Percentiles rank a stretch among this genome's conserved stretches.
These are phyloP conservation scores for Lasiosphaeria hispida DNA, from an alignment of 495 filamentous ascomycete genomes.

Conservation along the genomic window DNA sequence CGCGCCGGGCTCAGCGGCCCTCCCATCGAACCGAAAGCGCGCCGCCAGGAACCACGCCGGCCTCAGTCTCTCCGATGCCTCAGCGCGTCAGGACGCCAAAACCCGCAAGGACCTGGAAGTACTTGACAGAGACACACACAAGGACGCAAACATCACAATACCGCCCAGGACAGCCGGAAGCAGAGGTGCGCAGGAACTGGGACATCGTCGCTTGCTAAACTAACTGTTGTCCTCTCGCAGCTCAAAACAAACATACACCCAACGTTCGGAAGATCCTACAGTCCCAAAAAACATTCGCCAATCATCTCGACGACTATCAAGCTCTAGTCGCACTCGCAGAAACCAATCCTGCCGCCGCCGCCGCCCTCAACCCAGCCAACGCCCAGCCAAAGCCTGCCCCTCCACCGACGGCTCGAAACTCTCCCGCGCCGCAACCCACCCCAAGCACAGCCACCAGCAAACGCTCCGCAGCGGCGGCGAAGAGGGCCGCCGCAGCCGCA, in stretches of 20 bases:
- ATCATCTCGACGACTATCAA: conserved; percentile 87
- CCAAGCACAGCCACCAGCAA: conserved; percentile 4
- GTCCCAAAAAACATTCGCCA: conserved; percentile 86
- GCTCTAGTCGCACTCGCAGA: conserved; percentile 58
- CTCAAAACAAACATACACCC: conserved; percentile 61
- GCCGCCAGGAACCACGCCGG: conserved; percentile 57
- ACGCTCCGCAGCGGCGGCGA: conserved; percentile 11
- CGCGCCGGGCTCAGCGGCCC: conserved; percentile 51
- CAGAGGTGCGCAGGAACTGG: conserved; percentile 15
- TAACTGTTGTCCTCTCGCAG: conserved; percentile 8
- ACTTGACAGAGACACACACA: conserved; percentile 75
- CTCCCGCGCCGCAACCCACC: conserved; percentile 16
- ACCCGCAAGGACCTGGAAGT: conserved; percentile 73
- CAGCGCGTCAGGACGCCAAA: conserved; percentile 67
- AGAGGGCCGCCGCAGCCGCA: conserved; percentile 27
- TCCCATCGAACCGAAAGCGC: conserved; percentile 56
- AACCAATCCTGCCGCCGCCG: conserved; percentile 30
- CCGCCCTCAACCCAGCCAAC: conserved; percentile 17
- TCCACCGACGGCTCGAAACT: conserved; percentile 18
- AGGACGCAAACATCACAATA: conserved; percentile 67
- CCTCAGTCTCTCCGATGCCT: conserved; percentile 61
- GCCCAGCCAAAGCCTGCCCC: conserved; percentile 20
- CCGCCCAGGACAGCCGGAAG: conserved; percentile 39
- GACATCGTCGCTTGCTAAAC: background rate
- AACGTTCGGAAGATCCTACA: conserved; percentile 88